phyloP scores from a whole-genome alignment of 2,329 filamentous ascomycete species.

The Dendryphion nanum region DNA sequence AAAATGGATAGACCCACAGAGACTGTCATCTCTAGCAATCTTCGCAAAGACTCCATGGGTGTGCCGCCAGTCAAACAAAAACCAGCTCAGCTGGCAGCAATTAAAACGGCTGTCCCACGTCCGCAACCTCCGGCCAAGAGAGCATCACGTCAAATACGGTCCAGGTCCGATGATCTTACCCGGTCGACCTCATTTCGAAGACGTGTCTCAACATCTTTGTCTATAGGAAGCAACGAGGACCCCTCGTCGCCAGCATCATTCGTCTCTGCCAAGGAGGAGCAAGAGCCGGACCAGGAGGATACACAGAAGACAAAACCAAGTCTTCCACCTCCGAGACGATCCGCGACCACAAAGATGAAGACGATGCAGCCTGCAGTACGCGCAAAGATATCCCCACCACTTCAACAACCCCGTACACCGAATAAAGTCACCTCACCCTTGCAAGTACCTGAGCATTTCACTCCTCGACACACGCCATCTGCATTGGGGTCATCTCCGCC shows the following conservation, averaged over 20 bases:
- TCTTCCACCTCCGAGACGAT: constrained; percentile 38
- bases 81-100: constrained; percentile 18
- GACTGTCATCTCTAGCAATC: constrained; percentile 13
- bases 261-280: constrained; percentile 35
- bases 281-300: constrained; percentile 18
- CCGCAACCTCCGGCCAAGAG: constrained; percentile 20
- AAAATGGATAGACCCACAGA: constrained; percentile 14
- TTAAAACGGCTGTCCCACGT: constrained; percentile 16
- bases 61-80: constrained; percentile 26
- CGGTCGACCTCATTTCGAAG: constrained; percentile 16
- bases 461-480: constrained; percentile 21
- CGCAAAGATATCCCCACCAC: constrained; percentile 14
- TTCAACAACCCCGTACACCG: constrained; percentile 32
- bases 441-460: constrained; percentile 20
- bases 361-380: constrained; percentile 2
- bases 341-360: constrained; percentile 9
- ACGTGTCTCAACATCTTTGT: constrained; percentile 24
- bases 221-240: constrained; percentile 23
- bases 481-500: constrained; percentile 17
- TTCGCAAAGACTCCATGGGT: constrained; percentile 22
- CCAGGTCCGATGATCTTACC: constrained; percentile 22
- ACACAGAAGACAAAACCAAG: constrained; percentile 26
- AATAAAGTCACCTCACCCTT: constrained; percentile 23
- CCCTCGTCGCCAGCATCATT: constrained; percentile 34
- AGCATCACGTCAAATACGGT: constrained; percentile 16